phyloP scores from a whole-genome alignment of 495 filamentous ascomycete species.

The Penicillium daleae region DNA sequence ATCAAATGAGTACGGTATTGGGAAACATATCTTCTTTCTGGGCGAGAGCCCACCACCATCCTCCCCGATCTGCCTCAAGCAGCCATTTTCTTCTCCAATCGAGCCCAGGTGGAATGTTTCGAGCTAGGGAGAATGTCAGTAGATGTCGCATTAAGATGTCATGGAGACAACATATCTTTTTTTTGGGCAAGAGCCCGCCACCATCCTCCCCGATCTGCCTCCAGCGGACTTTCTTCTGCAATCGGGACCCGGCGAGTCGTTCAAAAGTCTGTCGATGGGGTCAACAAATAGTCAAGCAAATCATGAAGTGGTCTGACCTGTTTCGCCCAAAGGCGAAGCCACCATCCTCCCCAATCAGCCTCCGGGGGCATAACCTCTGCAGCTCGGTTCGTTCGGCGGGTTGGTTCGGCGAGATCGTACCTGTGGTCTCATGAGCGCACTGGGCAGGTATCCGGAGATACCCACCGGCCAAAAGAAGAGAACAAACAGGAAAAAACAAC shows the following conservation, averaged over 20 bases:
- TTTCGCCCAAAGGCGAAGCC: neutral
- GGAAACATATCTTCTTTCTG: neutral
- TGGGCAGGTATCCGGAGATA: neutral
- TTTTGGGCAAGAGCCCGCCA: conserved; percentile 1
- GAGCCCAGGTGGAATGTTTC: neutral
- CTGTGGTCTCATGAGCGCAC: neutral
- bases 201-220: conserved; percentile 1
- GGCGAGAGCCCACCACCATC: conserved; percentile 1
- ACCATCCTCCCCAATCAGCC: neutral
- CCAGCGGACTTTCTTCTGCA: neutral
- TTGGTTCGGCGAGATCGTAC: neutral
- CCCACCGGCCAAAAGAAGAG: neutral
- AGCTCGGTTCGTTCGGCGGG: neutral
- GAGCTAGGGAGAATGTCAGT: neutral
- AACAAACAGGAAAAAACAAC: neutral
- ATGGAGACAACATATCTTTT: neutral
- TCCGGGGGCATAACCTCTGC: neutral
- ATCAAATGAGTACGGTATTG: neutral
- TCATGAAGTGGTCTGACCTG: neutral
- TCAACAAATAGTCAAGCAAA: neutral
- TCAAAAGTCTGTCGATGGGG: neutral
- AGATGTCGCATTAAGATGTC: neutral
- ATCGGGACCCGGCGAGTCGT: neutral
- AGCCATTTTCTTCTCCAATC: neutral
- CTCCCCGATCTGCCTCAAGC: neutral